These are phyloP conservation scores for Neurospora tetraspora DNA, from an alignment of 495 filamentous ascomycete genomes.

Conservation along the genomic window DNA sequence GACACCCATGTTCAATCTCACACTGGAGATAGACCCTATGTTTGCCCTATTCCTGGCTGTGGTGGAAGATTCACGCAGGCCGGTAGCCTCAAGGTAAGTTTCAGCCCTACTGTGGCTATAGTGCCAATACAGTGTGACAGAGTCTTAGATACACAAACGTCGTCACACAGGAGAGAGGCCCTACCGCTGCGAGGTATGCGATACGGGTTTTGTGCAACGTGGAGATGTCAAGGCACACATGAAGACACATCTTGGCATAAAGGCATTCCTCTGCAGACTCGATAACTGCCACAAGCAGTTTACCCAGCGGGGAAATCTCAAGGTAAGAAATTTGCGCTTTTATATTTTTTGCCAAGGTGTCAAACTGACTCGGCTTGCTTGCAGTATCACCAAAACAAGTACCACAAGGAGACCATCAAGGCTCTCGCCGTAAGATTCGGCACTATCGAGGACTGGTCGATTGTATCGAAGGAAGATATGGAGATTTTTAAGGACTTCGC, in stretches of 20 bases:
- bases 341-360: background rate
- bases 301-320: slow-evolving; percentile 80
- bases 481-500: slow-evolving; percentile 83
- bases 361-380: background rate
- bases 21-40: slow-evolving; percentile 85
- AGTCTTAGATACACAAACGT: slow-evolving; percentile 14
- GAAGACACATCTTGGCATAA: slow-evolving; percentile 66
- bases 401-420: slow-evolving; percentile 63
- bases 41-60: slow-evolving; percentile 62
- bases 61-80: slow-evolving; percentile 81
- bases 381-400: slow-evolving; percentile 91
- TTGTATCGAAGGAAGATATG: slow-evolving; percentile 56
- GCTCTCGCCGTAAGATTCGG: slow-evolving; percentile 68
- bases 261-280: slow-evolving; percentile 74
- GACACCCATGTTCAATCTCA: slow-evolving; percentile 86
- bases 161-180: slow-evolving; percentile 63
- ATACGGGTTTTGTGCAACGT: slow-evolving; percentile 80
- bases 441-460: slow-evolving; percentile 47
- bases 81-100: slow-evolving; percentile 73
- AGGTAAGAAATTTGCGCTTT: too few relatives aligned
- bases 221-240: slow-evolving; percentile 84
- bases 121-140: slow-evolving; percentile 1
- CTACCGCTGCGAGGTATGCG: slow-evolving; percentile 71
- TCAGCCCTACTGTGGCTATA: background rate
- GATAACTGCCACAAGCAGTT: slow-evolving; percentile 79